Percentiles rank a stretch among this genome's conserved stretches.
Conservation (phyloP, 2,329 filamentous ascomycete species). For the Gnomoniopsis sp. region DNA sequence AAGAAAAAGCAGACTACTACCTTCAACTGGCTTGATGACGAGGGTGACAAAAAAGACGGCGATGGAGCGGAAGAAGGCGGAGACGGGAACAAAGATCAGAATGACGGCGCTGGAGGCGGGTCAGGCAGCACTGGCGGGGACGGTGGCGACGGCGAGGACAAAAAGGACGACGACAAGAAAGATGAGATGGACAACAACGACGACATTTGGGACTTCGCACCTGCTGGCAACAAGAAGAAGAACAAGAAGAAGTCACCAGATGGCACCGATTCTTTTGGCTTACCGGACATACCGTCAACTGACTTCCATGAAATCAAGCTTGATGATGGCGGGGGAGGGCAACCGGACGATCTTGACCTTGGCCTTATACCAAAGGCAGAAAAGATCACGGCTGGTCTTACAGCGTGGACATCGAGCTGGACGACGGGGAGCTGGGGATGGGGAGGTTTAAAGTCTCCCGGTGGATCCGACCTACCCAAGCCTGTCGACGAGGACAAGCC, state of each 20-base stretch:
- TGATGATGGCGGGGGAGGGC: conserved; percentile 43
- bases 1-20: conserved; percentile 48
- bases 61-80: conserved; percentile 35
- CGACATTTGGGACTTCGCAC: conserved; percentile 47
- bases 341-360: conserved; percentile 45
- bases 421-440: conserved; percentile 43
- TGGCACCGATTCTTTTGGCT: conserved; percentile 24
- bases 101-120: conserved; percentile 27
- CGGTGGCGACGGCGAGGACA: conserved; percentile 35
- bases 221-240: conserved; percentile 51
- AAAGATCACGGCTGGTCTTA: conserved; percentile 35
- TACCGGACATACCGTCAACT: conserved; percentile 24
- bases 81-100: conserved; percentile 31
- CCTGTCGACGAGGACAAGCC: conserved; percentile 33
- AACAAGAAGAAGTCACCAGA: conserved; percentile 42
- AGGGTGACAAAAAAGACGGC: conserved; percentile 40
- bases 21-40: conserved; percentile 39
- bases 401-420: conserved; percentile 61
- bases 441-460: conserved; percentile 22
- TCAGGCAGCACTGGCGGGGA: conserved; percentile 31
- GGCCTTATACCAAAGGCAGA: conserved; percentile 38
- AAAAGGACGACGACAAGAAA: conserved; percentile 34
- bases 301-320: conserved; percentile 69
- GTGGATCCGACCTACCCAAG: conserved; percentile 19
- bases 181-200: conserved; percentile 34